Evolutionary conservation across 768 basidiomycete genomes (phyloP).

Genomic region (Filobasidium wieringae): DNA sequence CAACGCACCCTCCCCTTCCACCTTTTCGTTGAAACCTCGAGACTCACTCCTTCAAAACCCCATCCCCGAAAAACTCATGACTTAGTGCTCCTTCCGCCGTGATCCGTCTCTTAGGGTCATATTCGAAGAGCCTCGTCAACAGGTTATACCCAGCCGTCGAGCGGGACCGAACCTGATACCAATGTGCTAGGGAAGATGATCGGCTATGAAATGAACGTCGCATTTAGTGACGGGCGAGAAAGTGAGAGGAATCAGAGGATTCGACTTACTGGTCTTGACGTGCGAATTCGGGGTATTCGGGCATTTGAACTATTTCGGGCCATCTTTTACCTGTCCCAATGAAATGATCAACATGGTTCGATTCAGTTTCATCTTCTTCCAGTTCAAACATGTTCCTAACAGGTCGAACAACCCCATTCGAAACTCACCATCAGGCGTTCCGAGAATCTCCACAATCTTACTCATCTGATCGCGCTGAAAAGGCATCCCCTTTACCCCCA

Average conservation of each 20-base stretch:
- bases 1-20: background rate
- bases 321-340: slow-evolving; percentile 61
- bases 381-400: no score
- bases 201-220: slow-evolving; percentile 6
- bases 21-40: background rate
- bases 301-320: slow-evolving; percentile 73
- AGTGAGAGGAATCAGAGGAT: background rate
- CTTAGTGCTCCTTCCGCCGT: slow-evolving; percentile 68
- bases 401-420: slow-evolving; percentile 3
- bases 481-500: slow-evolving; percentile 72
- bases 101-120: slow-evolving; percentile 77
- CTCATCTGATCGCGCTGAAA: slow-evolving; percentile 91
- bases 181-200: slow-evolving; percentile 36
- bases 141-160: slow-evolving; percentile 59
- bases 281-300: slow-evolving; percentile 73
- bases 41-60: slow-evolving; percentile 66
- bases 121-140: slow-evolving; percentile 71
- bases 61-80: slow-evolving; percentile 88
- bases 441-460: slow-evolving; percentile 91
- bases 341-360: background rate
- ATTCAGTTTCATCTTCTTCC: background rate
- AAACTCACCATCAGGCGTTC: slow-evolving; percentile 66
- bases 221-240: background rate
- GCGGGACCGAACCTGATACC: slow-evolving; percentile 46
- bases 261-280: slow-evolving; percentile 57